Evolutionary conservation across 352 stramenopile genomes (phyloP).

Genomic region (Blastocystis sp.): DNA sequence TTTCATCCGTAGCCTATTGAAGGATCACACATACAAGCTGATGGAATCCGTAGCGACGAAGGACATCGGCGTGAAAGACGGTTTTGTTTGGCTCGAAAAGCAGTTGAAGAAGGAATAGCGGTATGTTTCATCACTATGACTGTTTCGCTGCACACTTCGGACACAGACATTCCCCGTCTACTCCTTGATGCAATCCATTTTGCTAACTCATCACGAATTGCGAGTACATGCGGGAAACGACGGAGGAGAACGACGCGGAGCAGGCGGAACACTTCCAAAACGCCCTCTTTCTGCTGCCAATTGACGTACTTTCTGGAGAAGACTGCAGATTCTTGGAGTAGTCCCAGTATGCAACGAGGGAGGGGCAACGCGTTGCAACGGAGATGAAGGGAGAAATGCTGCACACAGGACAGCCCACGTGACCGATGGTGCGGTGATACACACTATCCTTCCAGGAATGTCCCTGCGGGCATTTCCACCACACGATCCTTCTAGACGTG

Average conservation of each 20-base stretch:
- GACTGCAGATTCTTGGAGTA: slow-evolving; percentile 1
- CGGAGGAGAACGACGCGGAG: background rate
- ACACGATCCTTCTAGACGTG: background rate
- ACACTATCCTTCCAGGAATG: slow-evolving; percentile 10
- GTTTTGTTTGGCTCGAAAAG: background rate
- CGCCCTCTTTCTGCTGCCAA: background rate
- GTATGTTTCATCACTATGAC: background rate
- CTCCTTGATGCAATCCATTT: too few species aligned
- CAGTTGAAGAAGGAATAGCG: background rate
- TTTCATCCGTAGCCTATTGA: background rate
- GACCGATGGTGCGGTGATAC: background rate
- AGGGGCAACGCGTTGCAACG: background rate
- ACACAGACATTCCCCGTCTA: background rate
- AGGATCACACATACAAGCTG: background rate
- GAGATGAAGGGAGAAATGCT: background rate
- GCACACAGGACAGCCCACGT: background rate
- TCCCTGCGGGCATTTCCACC: slow-evolving; percentile 20
- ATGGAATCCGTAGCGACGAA: background rate
- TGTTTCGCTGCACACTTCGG: background rate
- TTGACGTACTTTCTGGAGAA: background rate
- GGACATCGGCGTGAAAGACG: background rate
- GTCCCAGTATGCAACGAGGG: slow-evolving; percentile 10
- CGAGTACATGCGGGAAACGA: background rate
- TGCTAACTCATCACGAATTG: background rate
- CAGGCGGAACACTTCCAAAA: slow-evolving; percentile 34